These are phyloP conservation scores for Vinca minor DNA, from an alignment of 257 asterid species.

Conservation along the genomic window DNA sequence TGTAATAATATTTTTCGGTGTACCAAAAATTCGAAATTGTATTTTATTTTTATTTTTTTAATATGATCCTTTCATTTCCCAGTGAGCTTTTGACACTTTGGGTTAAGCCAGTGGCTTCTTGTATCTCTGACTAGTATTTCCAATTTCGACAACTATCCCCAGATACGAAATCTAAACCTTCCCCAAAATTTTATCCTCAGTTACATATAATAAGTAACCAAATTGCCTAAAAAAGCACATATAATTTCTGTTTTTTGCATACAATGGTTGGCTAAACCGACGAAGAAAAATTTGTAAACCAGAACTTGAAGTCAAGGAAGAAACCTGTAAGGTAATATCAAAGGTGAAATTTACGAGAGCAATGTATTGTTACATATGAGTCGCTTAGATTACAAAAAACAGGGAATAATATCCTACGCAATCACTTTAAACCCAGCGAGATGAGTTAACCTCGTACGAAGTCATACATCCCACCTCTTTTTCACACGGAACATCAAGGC, in stretches of 20 bases:
- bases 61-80: too few relatives aligned
- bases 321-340: background rate
- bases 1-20: too few relatives aligned
- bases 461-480: slow-evolving; percentile 86
- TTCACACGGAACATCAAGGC: slow-evolving; percentile 79
- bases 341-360: background rate
- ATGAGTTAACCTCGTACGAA: background rate
- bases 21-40: too few relatives aligned
- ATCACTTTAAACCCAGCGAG: background rate
- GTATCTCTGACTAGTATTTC: too few relatives aligned
- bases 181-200: too few relatives aligned
- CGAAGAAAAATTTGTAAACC: background rate
- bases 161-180: too few relatives aligned
- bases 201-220: background rate
- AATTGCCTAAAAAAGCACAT: background rate
- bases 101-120: too few relatives aligned
- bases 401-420: background rate
- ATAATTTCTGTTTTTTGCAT: background rate
- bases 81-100: too few relatives aligned
- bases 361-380: background rate
- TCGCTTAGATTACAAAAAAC: background rate
- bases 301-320: background rate
- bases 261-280: background rate
- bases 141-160: too few relatives aligned
- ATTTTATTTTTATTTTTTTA: too few relatives aligned